Evolutionary conservation across 164 flowering plant species (phyloP).

Genomic region (Piper betle): DNA sequence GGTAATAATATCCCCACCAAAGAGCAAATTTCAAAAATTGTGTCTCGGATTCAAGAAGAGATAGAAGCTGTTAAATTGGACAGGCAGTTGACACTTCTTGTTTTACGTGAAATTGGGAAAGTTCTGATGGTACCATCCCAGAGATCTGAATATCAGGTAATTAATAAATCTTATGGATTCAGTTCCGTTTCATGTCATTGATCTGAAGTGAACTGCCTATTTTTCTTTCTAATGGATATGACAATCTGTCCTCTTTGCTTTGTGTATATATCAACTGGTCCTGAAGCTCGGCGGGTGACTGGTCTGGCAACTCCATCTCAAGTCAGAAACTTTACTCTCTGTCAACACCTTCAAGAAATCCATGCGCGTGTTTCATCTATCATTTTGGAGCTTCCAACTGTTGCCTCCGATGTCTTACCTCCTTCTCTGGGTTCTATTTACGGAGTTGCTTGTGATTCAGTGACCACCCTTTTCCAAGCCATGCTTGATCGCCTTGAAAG

Average conservation of each 20-base stretch:
- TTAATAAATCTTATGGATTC: conserved; percentile 24
- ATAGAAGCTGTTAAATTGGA: conserved; percentile 83
- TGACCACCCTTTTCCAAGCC: conserved; percentile 70
- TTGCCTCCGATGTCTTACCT: conserved; percentile 71
- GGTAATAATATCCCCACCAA: conserved; percentile 81
- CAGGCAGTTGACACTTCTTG: conserved; percentile 81
- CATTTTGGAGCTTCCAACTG: conserved; percentile 39
- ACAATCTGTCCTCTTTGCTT: background rate
- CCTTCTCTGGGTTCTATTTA: conserved; percentile 63
- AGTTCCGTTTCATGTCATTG: conserved; percentile 14
- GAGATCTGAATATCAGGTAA: conserved; percentile 94
- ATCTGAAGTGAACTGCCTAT: background rate
- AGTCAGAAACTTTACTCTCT: conserved; percentile 72
- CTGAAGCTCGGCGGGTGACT: too few relatives aligned
- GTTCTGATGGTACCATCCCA: conserved; percentile 61
- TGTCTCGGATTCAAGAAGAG: conserved; percentile 77
- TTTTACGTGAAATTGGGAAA: conserved; percentile 72
- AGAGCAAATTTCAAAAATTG: conserved; percentile 73
- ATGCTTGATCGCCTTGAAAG: conserved; percentile 84
- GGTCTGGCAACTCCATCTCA: too few relatives aligned
- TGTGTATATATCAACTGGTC: conserved; percentile 80
- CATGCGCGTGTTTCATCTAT: conserved; percentile 58
- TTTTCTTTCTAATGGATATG: too few relatives aligned
- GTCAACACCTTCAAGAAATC: conserved; percentile 87
- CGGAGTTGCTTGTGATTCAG: conserved; percentile 80